Evolutionary conservation across 192 early-diverging fungal species (phyloP).

Genomic region (Umbelopsis isabellina): DNA sequence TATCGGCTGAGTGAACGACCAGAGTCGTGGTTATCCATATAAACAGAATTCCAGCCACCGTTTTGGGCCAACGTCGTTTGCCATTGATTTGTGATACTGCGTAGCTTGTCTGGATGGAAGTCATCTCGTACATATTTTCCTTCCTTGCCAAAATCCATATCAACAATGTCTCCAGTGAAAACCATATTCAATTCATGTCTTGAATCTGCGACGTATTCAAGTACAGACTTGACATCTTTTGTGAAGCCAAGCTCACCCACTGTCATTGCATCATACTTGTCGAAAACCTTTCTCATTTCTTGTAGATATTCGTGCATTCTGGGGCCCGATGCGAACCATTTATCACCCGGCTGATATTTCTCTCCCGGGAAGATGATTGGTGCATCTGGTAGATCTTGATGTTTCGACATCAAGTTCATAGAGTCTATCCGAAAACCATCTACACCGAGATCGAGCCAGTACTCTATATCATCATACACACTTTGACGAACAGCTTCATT

Average conservation of each 20-base stretch:
- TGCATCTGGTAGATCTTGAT: not conserved
- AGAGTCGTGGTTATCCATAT: slow-evolving; percentile 8
- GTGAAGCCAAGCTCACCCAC: slow-evolving; percentile 12
- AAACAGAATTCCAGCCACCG: not conserved
- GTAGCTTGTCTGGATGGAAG: not conserved
- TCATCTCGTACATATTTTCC: not conserved
- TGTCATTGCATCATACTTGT: slow-evolving; percentile 11
- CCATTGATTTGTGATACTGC: not conserved
- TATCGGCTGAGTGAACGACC: not conserved
- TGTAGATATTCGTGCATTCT: slow-evolving; percentile 13
- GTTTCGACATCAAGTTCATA: not conserved
- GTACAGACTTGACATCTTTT: not conserved
- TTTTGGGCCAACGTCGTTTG: not conserved
- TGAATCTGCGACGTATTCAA: not conserved
- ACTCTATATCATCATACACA: slow-evolving; percentile 1
- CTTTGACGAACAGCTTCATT: slow-evolving; percentile 2
- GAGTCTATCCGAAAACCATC: slow-evolving; percentile 4
- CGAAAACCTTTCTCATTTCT: slow-evolving; percentile 1
- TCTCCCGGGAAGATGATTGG: not conserved
- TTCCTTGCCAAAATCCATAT: slow-evolving; percentile 2
- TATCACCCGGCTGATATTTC: not conserved
- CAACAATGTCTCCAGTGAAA: slow-evolving; percentile 2
- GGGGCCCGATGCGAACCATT: not conserved
- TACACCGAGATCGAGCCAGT: slow-evolving; percentile 13
- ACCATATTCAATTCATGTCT: slow-evolving; percentile 6